Base-by-base conservation (phyloP, 306 rosid genomes). In the Astragalus membranaceus region DNA sequence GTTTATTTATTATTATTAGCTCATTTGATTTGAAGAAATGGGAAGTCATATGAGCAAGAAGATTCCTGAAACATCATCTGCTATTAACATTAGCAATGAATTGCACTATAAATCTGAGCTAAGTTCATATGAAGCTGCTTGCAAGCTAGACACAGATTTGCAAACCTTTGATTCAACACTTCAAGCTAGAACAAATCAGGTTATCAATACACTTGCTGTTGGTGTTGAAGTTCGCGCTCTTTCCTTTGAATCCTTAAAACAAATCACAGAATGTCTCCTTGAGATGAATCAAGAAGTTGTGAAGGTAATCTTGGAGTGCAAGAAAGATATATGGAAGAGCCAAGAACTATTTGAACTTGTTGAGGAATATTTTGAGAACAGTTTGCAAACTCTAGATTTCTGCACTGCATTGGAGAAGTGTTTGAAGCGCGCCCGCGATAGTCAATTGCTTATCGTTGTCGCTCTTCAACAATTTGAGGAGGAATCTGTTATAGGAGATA, bases 221-320 rank as follows among this genome's bases (percentile, higher is more conserved):
- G 97, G 98, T 6, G 97, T 90, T 0, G 97, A 90, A 65, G 97
- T 90, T 53, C 91, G 96, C 26, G 83, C 96, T 4, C 89, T 93
- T 64, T 93, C 98, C 0, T 88, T 93, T 5, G 94, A 88, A 48
- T 93, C 97, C 5, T 78, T 93, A 3, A 90, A 88, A 58, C 88
- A 88, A 73, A 79, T 90, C 73, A 93, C 97, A 0, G 96, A 76
- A 67, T 93, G 98, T 58, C 92, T 93, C 2, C 60, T 93, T 58
- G 98, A 90, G 71, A 90, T 93, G 97, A 93, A 93, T 59, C 98
- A 93, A 65, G 98, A 93, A 62, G 97, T 93, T 65, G 97, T 93
- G 2, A 90, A 83, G 36, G 94, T 93, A 3, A 90, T 93, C 79
- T 79, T 93, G 75, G 94, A 87, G 30, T 93, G 96, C 89, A 93